Conservation (phyloP, 2,329 filamentous ascomycete genomes). For the Epichloe sp. region DNA sequence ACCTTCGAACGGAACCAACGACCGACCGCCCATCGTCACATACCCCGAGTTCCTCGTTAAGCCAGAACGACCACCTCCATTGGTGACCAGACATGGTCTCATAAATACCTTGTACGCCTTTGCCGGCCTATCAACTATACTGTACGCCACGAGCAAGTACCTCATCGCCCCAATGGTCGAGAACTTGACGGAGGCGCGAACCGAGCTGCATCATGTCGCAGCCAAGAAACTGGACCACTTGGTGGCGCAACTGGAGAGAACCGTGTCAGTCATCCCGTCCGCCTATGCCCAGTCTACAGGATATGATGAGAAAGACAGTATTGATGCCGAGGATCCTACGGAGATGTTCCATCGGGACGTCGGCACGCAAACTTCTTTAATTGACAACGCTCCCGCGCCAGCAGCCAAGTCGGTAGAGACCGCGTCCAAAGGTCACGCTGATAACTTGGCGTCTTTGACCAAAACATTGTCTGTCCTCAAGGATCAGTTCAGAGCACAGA, state of each 20-base stretch:
- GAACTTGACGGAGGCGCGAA: conserved; percentile 35
- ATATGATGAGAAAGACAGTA: conserved; percentile 20
- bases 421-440: conserved; percentile 25
- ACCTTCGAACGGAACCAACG: conserved; percentile 20
- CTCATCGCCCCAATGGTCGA: conserved; percentile 51
- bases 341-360: conserved; percentile 74
- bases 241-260: conserved; percentile 37
- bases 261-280: conserved; percentile 48
- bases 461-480: conserved; percentile 29
- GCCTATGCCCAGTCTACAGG: conserved; percentile 6
- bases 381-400: conserved; percentile 7
- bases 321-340: conserved; percentile 49
- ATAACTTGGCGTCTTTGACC: conserved; percentile 29
- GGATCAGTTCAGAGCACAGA: conserved; percentile 29
- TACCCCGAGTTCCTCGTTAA: conserved; percentile 57
- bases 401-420: conserved; percentile 12
- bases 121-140: conserved; percentile 42
- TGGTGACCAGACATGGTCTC: conserved; percentile 48
- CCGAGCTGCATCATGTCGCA: conserved; percentile 38
- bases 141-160: conserved; percentile 61
- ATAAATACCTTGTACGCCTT: conserved; percentile 47
- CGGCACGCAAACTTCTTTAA: conserved; percentile 58
- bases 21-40: conserved; percentile 49
- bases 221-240: conserved; percentile 31
- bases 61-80: conserved; percentile 39